These are phyloP conservation scores for Nephelium lappaceum DNA, from an alignment of 345 rosid genomes.

Conservation along the genomic window DNA sequence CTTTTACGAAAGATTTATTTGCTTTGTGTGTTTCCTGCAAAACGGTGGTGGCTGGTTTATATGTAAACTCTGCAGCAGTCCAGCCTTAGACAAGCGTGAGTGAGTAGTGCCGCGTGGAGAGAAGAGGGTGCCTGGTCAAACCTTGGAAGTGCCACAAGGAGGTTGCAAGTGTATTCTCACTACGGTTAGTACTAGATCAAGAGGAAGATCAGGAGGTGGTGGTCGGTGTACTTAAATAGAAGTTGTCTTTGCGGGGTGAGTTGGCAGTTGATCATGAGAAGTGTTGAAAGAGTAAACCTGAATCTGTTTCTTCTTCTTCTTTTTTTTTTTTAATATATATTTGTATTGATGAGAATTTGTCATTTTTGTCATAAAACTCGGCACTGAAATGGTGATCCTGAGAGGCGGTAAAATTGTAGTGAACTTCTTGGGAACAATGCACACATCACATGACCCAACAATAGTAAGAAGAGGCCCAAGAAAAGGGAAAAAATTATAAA, in stretches of 20 bases:
- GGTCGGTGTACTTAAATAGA: background rate
- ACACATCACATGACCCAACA: background rate
- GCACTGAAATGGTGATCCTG: background rate
- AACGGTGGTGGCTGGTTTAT: background rate
- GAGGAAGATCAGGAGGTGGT: background rate
- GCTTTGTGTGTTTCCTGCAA: background rate
- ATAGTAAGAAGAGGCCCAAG: background rate
- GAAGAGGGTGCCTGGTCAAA: conserved; percentile 2
- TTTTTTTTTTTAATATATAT: too few relatives aligned
- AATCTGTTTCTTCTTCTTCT: background rate
- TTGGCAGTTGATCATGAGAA: background rate
- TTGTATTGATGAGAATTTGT: too few relatives aligned
- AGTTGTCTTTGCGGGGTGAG: conserved; percentile 13
- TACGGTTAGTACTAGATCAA: background rate
- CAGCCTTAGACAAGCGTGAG: background rate
- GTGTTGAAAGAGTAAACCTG: background rate
- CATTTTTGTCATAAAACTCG: too few relatives aligned
- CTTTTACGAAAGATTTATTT: background rate
- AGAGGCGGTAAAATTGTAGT: background rate
- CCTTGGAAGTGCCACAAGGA: conserved; percentile 14
- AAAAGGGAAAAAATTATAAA: too few relatives aligned
- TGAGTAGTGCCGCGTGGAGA: conserved; percentile 2
- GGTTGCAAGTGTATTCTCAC: conserved; percentile 4
- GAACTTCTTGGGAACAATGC: background rate
- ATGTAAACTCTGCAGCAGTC: background rate